Percentiles rank a stretch among this genome's conserved stretches.
These are phyloP conservation scores for Crithidia sp. DNA, from an alignment of 208 protist species.

Conservation along the genomic window DNA sequence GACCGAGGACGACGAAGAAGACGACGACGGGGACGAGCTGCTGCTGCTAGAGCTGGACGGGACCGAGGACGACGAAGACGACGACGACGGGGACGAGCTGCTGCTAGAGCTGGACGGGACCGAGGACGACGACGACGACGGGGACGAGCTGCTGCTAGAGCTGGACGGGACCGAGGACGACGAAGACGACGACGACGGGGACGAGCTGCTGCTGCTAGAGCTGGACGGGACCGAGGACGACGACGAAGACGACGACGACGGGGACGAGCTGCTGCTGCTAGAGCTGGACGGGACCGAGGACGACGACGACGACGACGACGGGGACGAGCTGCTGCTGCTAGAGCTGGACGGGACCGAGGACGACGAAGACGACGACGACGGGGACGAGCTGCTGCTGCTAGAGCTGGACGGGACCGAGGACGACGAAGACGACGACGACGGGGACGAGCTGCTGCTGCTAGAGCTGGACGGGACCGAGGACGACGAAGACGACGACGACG, in stretches of 20 bases:
- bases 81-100: background rate
- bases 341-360: background rate
- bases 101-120: background rate
- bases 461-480: background rate
- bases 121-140: background rate
- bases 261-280: background rate
- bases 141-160: too few species aligned
- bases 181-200: slow-evolving; percentile 14
- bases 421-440: slow-evolving; percentile 18
- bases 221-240: background rate
- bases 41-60: background rate
- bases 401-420: background rate
- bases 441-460: background rate
- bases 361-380: slow-evolving; percentile 18
- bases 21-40: background rate
- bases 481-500: slow-evolving; percentile 19
- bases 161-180: too few species aligned
- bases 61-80: slow-evolving; percentile 11
- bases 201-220: background rate
- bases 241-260: slow-evolving; percentile 18
- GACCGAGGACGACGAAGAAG: slow-evolving; percentile 13
- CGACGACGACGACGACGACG: slow-evolving; percentile 19
- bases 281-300: background rate
- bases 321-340: background rate
- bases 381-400: background rate